phyloP scores from a whole-genome alignment of 352 stramenopile genomes.

The Phytophthora ohioensis region DNA sequence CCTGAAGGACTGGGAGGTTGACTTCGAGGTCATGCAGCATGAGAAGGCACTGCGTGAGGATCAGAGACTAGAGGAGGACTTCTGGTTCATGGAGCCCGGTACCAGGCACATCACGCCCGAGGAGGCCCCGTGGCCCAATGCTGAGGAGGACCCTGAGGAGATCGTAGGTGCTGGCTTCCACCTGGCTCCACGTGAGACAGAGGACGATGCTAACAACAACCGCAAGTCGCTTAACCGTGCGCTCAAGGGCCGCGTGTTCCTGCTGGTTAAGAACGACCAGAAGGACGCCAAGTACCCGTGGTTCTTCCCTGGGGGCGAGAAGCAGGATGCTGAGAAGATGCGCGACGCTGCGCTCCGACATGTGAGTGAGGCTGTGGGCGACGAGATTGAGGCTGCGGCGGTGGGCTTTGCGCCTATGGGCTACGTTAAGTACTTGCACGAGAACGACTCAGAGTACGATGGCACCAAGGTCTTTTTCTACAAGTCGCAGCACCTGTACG shows the following conservation, averaged over 20 bases:
- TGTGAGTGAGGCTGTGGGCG: conserved; percentile 54
- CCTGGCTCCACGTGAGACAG: conserved; percentile 79
- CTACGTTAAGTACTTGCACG: conserved; percentile 78
- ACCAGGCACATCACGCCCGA: conserved; percentile 77
- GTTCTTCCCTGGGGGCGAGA: conserved; percentile 82
- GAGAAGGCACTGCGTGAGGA: conserved; percentile 80
- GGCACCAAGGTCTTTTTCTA: conserved; percentile 91
- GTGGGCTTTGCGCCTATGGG: conserved; percentile 83
- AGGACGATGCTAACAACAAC: conserved; percentile 81
- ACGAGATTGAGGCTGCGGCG: conserved; percentile 56
- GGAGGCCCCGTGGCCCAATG: conserved; percentile 73
- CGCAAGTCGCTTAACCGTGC: conserved; percentile 88
- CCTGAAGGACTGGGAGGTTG: conserved; percentile 75
- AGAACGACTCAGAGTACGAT: conserved; percentile 59
- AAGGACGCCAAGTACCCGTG: conserved; percentile 69
- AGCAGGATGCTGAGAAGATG: conserved; percentile 79
- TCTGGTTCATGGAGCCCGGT: conserved; percentile 88
- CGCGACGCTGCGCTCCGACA: conserved; percentile 77
- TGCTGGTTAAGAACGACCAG: conserved; percentile 71
- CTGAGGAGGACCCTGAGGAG: conserved; percentile 69
- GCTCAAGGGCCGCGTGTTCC: conserved; percentile 81
- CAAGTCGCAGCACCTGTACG: conserved; percentile 75
- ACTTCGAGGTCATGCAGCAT: conserved; percentile 79
- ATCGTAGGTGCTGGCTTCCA: conserved; percentile 80
- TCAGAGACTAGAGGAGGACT: conserved; percentile 83